Evolutionary conservation across 208 protist genomes (phyloP).

Genomic region (Trypanosoma avium): DNA sequence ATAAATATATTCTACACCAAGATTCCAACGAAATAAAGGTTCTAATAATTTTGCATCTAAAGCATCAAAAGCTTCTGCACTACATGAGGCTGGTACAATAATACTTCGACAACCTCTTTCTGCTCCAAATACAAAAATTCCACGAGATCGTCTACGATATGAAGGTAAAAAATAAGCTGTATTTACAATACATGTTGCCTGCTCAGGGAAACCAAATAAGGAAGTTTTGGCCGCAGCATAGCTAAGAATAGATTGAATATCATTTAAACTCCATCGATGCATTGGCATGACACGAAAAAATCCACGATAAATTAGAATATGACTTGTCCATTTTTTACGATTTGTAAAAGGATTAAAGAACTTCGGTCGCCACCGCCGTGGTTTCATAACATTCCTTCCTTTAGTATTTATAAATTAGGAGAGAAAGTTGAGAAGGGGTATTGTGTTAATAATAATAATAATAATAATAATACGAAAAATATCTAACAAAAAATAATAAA

Average conservation of each 20-base stretch:
- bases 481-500: constrained; percentile 12
- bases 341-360: constrained; percentile 89
- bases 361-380: constrained; percentile 68
- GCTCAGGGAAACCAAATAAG: constrained; percentile 82
- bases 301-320: constrained; percentile 70
- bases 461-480: too few species aligned
- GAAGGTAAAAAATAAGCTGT: constrained; percentile 86
- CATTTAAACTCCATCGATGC: constrained; percentile 68
- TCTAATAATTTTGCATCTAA: constrained; percentile 79
- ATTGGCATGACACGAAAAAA: constrained; percentile 86
- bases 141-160: constrained; percentile 57
- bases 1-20: constrained; percentile 86
- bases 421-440: not conserved
- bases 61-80: constrained; percentile 64
- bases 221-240: constrained; percentile 80
- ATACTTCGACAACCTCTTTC: constrained; percentile 87
- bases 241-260: constrained; percentile 74
- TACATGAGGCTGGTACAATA: constrained; percentile 81
- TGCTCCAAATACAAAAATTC: constrained; percentile 79
- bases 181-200: constrained; percentile 88
- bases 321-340: constrained; percentile 31
- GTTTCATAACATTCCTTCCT: constrained; percentile 58
- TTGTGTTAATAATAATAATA: constrained; percentile 9
- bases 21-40: constrained; percentile 87
- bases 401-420: not conserved